A percentile compares a stretch with the other conserved stretches of the same genome.
These are phyloP conservation scores for Heimioporus sp. DNA, from an alignment of 768 basidiomycete genomes.

Conservation along the genomic window DNA sequence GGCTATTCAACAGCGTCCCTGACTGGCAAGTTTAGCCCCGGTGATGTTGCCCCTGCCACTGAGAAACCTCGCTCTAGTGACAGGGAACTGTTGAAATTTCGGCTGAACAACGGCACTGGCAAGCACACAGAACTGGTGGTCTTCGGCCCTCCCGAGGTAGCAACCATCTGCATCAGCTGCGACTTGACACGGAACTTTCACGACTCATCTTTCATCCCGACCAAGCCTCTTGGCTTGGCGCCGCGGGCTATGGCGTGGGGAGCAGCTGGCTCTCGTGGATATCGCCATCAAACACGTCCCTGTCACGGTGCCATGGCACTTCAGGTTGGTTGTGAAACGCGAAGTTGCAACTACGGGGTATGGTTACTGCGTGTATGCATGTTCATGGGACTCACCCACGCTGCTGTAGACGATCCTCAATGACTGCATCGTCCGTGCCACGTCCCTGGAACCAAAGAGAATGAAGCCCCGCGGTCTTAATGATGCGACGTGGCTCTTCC, in stretches of 20 bases:
- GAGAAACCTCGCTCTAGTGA: no score
- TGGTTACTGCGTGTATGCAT: slow-evolving; percentile 21
- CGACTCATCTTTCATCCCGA: background rate
- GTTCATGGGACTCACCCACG: slow-evolving; percentile 4
- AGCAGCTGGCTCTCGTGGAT: slow-evolving; percentile 92
- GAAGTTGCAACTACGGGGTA: slow-evolving; percentile 84
- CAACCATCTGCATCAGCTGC: accelerated
- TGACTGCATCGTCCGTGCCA: slow-evolving; percentile 81
- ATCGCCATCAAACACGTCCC: slow-evolving; percentile 86
- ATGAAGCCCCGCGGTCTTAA: slow-evolving; percentile 67
- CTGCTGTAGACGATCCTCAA: slow-evolving; percentile 65
- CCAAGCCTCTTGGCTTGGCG: accelerated
- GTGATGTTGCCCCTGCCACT: background rate
- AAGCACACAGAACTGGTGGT: background rate
- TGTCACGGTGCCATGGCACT: slow-evolving; percentile 65
- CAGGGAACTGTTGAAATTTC: slow-evolving; percentile 1
- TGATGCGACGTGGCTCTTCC: slow-evolving; percentile 54
- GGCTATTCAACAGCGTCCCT: accelerated
- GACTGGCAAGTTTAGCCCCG: background rate
- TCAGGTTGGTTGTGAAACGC: slow-evolving; percentile 67
- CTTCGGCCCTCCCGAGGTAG: background rate
- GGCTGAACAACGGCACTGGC: background rate
- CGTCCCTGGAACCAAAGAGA: slow-evolving; percentile 88
- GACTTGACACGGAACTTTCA: background rate
- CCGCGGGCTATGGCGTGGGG: slow-evolving; percentile 89